A percentile compares a stretch with the other conserved stretches of the same genome.
phyloP scores from a whole-genome alignment of 495 filamentous ascomycete species.

The Daldinia decipiens region DNA sequence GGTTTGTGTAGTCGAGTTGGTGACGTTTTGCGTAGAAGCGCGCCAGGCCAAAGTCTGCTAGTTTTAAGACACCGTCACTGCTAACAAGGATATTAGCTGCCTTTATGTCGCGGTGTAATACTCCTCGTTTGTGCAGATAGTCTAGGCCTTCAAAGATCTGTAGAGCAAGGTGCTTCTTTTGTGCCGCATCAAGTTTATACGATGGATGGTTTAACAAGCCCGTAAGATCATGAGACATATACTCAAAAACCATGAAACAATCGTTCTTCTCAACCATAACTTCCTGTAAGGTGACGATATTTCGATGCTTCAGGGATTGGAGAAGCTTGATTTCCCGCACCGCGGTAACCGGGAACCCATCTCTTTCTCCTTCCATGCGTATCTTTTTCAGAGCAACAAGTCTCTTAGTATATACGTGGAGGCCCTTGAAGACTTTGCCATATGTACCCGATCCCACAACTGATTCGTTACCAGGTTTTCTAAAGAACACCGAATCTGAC shows the following conservation, averaged over 20 bases:
- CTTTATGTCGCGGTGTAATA: slow-evolving; percentile 95
- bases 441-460: slow-evolving; percentile 94
- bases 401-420: slow-evolving; percentile 91
- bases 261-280: slow-evolving; percentile 99
- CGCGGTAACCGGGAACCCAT: slow-evolving; percentile 97
- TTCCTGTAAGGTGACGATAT: slow-evolving; percentile 88
- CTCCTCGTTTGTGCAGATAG: slow-evolving; percentile 92
- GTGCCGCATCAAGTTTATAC: slow-evolving; percentile 82
- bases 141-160: slow-evolving; percentile 95
- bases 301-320: slow-evolving; percentile 89
- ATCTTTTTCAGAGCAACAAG: slow-evolving; percentile 93
- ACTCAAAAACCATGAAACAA: slow-evolving; percentile 99
- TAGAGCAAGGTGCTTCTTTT: slow-evolving; percentile 93
- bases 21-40: slow-evolving; percentile 94
- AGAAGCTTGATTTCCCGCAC: slow-evolving; percentile 97
- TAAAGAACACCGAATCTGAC: slow-evolving; percentile 88
- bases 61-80: slow-evolving; percentile 86
- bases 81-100: slow-evolving; percentile 95
- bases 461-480: slow-evolving; percentile 93
- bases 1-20: slow-evolving; percentile 97
- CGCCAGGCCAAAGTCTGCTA: slow-evolving; percentile 97
- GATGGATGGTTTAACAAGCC: slow-evolving; percentile 89
- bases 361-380: slow-evolving; percentile 90
- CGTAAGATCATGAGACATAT: slow-evolving; percentile 86
- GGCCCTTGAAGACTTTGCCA: slow-evolving; percentile 98